Evolutionary conservation across 768 basidiomycete genomes (phyloP).

Genomic region (Mycena rosella): DNA sequence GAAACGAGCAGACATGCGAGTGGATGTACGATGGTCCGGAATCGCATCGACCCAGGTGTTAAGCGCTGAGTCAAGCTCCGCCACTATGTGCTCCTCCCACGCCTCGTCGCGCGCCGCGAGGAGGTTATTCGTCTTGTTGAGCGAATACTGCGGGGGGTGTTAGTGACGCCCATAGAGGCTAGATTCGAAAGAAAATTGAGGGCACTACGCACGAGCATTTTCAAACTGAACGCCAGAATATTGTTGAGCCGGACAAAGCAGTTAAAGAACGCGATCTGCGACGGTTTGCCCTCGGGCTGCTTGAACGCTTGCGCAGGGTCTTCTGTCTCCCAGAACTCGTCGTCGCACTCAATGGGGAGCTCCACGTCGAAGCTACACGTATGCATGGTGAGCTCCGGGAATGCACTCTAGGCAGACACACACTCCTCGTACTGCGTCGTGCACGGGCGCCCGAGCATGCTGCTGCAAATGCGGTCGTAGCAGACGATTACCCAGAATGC

Average conservation of each 20-base stretch:
- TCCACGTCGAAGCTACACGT: constrained; percentile 58
- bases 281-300: constrained; percentile 60
- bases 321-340: constrained; percentile 62
- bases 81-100: constrained; percentile 51
- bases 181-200: too few relatives aligned
- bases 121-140: constrained; percentile 50
- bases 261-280: constrained; percentile 56
- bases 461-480: constrained; percentile 38
- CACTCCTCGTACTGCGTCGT: constrained; percentile 71
- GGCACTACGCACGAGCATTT: constrained; percentile 38
- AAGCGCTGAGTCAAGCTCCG: constrained; percentile 53
- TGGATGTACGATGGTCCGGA: constrained; percentile 37
- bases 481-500: background rate
- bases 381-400: too few relatives aligned
- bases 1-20: background rate
- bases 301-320: constrained; percentile 55
- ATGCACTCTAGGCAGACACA: constrained; percentile 37
- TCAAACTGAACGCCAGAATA: constrained; percentile 56
- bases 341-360: constrained; percentile 67
- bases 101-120: constrained; percentile 46
- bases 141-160: constrained; percentile 49
- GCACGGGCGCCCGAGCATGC: constrained; percentile 65
- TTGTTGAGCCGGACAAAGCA: constrained; percentile 59
- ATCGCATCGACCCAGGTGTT: constrained; percentile 60
- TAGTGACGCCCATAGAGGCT: background rate